Conservation (phyloP, 2,329 filamentous ascomycete species). For the Hymenoscyphus albidus region DNA sequence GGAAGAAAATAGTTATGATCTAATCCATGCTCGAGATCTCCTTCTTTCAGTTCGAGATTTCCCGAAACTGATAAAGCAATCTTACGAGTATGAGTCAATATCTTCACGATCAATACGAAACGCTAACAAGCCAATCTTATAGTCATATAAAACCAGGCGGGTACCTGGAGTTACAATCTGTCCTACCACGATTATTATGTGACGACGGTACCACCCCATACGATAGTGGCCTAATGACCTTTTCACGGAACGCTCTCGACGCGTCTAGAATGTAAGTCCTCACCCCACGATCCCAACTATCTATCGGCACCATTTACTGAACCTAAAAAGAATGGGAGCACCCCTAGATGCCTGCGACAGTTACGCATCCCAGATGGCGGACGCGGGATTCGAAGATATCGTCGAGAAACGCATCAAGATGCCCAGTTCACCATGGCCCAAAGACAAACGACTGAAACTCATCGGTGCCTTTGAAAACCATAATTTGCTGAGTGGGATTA, state of each 20-base stretch:
- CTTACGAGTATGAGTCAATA: constrained; percentile 29
- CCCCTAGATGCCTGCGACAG: constrained; percentile 9
- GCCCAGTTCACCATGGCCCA: constrained; percentile 19
- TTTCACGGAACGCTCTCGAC: constrained; percentile 40
- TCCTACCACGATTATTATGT: constrained; percentile 22
- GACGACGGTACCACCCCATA: constrained; percentile 24
- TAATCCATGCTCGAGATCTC: constrained; percentile 40
- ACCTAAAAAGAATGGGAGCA: constrained; percentile 4
- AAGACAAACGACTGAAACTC: constrained; percentile 19
- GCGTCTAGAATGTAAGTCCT: constrained; percentile 34
- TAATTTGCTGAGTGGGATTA: constrained; percentile 18
- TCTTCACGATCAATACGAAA: not conserved
- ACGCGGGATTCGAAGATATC: constrained; percentile 31
- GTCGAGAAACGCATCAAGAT: constrained; percentile 14
- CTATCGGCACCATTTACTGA: constrained; percentile 33
- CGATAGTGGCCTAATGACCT: constrained; percentile 30
- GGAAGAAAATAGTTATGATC: constrained; percentile 45
- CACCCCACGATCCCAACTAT: constrained; percentile 14
- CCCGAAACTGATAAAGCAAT: constrained; percentile 22
- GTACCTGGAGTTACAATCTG: constrained; percentile 23
- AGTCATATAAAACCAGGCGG: constrained; percentile 23
- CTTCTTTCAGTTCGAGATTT: constrained; percentile 22
- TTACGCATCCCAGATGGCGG: constrained; percentile 11
- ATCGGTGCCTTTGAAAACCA: constrained; percentile 24
- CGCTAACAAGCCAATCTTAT: not conserved